Conservation (phyloP, 2,329 filamentous ascomycete species). For the Fusarium camptoceras region DNA sequence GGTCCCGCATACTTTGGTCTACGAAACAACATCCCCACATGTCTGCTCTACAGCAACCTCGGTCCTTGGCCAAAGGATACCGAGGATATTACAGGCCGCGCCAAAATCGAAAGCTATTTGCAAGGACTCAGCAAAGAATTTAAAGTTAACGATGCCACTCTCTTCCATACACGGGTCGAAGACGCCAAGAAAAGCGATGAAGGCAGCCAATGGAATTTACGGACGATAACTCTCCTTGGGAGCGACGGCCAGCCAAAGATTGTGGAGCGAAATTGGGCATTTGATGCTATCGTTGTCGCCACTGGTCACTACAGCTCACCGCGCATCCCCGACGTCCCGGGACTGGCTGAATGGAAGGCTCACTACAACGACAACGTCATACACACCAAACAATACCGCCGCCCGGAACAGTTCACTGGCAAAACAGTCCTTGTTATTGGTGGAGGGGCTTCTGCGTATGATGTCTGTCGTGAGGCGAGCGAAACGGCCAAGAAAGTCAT, state of each 20-base stretch:
- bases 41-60: slow-evolving; percentile 57
- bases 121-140: slow-evolving; percentile 65
- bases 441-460: slow-evolving; percentile 59
- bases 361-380: slow-evolving; percentile 64
- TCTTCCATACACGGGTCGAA: slow-evolving; percentile 71
- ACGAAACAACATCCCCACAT: slow-evolving; percentile 81
- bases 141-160: slow-evolving; percentile 62
- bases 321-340: slow-evolving; percentile 69
- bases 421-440: slow-evolving; percentile 67
- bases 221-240: slow-evolving; percentile 58
- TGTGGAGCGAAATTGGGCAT: slow-evolving; percentile 51
- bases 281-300: slow-evolving; percentile 75
- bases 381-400: slow-evolving; percentile 80
- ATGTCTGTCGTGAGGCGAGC: slow-evolving; percentile 57
- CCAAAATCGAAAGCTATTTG: slow-evolving; percentile 69
- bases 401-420: slow-evolving; percentile 65
- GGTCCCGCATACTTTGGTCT: slow-evolving; percentile 68
- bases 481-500: slow-evolving; percentile 54
- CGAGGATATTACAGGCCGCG: slow-evolving; percentile 68
- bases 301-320: slow-evolving; percentile 76
- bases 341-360: slow-evolving; percentile 68
- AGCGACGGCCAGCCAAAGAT: slow-evolving; percentile 40
- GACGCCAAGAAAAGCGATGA: slow-evolving; percentile 58
- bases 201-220: slow-evolving; percentile 61
- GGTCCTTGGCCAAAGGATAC: slow-evolving; percentile 69